Evolutionary conservation across 2,329 filamentous ascomycete species (phyloP), one percentile per base, ranked within the genome.

Genomic region (Botrytis elliptica): DNA sequence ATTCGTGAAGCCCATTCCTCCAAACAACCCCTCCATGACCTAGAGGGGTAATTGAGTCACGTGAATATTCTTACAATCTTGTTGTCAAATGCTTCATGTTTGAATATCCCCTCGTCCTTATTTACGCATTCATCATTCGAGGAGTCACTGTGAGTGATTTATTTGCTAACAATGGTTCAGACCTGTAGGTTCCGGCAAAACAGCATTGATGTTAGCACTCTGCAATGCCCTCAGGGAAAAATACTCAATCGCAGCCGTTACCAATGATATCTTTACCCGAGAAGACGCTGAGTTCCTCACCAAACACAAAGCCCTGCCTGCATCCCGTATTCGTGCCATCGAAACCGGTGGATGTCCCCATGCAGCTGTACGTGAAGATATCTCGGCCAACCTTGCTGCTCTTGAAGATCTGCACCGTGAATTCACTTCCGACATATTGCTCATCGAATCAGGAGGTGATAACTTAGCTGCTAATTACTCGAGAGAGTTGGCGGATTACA

Each of bases 201-300:
- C 96, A 0, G 96, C 96, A 29, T 89, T 98, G 42, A 98, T 99
- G 95, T 90, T 98, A 18, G 92, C 93, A 57, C 92, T 98, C 78
- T 98, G 94, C 85, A 91, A 91, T 52, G 91, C 92, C 12, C 90
- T 99, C 10, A 92, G 96, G 75, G 87, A 91, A 69, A 86, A 88
- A 72, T 95, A 93, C 88, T 94, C 91, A 81, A 92, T 99, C 80
- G 96, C 96, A 0, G 96, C 94, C 75, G 95, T 99, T 36, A 99
- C 96, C 68, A 98, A 98, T 87, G 95, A 98, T 86, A 98, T 98
- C 86, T 98, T 98, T 87, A 98, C 95, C 36, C 92, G 92, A 77
- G 96, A 99, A 85, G 96, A 99, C 86, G 95, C 95, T 85, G 96
- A 98, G 84, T 99, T 99, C 85, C 90, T 99, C 40, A 97, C 94